Conservation (phyloP, 2,329 filamentous ascomycete species). For the Proliferodiscus dingleyae region DNA sequence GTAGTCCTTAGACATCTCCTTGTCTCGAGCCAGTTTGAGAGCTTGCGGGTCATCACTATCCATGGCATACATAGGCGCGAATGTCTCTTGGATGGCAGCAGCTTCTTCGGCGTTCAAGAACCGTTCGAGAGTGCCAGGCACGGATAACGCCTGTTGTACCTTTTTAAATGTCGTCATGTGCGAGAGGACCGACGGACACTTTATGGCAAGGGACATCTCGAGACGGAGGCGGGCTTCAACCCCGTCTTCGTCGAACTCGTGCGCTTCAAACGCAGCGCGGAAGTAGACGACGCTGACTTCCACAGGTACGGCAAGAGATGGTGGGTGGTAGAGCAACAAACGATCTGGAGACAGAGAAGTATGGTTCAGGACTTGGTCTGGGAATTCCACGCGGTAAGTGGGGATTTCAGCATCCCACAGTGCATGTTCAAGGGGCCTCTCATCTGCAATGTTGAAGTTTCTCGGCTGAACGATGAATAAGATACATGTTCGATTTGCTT, state of each 20-base stretch:
- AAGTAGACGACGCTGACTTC: slow-evolving; percentile 41
- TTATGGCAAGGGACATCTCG: slow-evolving; percentile 38
- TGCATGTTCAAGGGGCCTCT: slow-evolving; percentile 41
- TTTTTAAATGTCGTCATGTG: slow-evolving; percentile 41
- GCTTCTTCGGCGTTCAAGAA: slow-evolving; percentile 32
- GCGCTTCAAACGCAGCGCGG: slow-evolving; percentile 38
- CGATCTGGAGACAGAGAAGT: slow-evolving; percentile 27
- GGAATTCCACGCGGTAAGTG: slow-evolving; percentile 35
- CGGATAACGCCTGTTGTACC: slow-evolving; percentile 37
- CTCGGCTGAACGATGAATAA: slow-evolving; percentile 40
- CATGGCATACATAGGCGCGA: slow-evolving; percentile 35
- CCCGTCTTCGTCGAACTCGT: slow-evolving; percentile 35
- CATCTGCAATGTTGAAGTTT: slow-evolving; percentile 42
- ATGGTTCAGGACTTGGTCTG: slow-evolving; percentile 27
- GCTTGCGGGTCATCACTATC: slow-evolving; percentile 30
- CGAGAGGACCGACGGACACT: slow-evolving; percentile 38
- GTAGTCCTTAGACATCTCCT: slow-evolving; percentile 24
- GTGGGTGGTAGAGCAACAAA: slow-evolving; percentile 36
- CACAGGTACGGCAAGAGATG: slow-evolving; percentile 17
- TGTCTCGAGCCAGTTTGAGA: slow-evolving; percentile 24
- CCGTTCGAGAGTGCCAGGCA: slow-evolving; percentile 30
- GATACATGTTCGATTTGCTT: slow-evolving; percentile 29
- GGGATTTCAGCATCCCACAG: slow-evolving; percentile 32
- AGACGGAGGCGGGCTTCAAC: slow-evolving; percentile 31
- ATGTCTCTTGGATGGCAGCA: slow-evolving; percentile 31